Conservation (phyloP, 495 filamentous ascomycete genomes). For the Xylaria grammica region DNA sequence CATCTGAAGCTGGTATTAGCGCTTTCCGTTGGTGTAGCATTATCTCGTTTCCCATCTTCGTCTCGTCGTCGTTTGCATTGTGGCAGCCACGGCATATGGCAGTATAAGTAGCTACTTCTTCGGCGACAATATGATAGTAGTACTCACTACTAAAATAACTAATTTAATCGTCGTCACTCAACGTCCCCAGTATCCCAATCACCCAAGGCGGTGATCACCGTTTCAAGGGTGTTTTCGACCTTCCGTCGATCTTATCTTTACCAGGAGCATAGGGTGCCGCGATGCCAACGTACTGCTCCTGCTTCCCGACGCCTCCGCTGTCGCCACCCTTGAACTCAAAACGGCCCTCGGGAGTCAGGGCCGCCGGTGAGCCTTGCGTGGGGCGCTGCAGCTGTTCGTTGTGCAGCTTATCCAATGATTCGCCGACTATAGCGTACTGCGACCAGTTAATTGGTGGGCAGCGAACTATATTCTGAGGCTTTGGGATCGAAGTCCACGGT, state of each 20-base stretch:
- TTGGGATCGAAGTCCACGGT: conserved; percentile 62
- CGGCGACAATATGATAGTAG: too few species aligned
- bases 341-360: conserved; percentile 42
- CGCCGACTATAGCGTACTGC: conserved; percentile 83
- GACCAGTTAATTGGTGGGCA: conserved; percentile 89
- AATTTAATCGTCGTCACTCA: not conserved
- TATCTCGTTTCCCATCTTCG: not conserved
- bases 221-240: conserved; percentile 42
- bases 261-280: conserved; percentile 78
- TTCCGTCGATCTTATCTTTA: conserved; percentile 66
- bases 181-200: not conserved
- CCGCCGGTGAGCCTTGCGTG: conserved; percentile 56
- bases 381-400: conserved; percentile 74
- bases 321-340: conserved; percentile 52
- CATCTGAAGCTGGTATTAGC: not conserved
- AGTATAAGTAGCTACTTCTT: not conserved
- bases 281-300: conserved; percentile 53
- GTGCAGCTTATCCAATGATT: conserved; percentile 81
- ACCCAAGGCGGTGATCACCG: conserved; percentile 28
- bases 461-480: conserved; percentile 81
- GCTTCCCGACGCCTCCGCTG: conserved; percentile 27
- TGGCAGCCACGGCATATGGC: not conserved
- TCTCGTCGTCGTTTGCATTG: not conserved
- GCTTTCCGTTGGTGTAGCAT: not conserved
- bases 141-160: too few species aligned